These are phyloP conservation scores for Pseudonitzschia delicatissima DNA, from an alignment of 108 stramenopile genomes.

Conservation along the genomic window DNA sequence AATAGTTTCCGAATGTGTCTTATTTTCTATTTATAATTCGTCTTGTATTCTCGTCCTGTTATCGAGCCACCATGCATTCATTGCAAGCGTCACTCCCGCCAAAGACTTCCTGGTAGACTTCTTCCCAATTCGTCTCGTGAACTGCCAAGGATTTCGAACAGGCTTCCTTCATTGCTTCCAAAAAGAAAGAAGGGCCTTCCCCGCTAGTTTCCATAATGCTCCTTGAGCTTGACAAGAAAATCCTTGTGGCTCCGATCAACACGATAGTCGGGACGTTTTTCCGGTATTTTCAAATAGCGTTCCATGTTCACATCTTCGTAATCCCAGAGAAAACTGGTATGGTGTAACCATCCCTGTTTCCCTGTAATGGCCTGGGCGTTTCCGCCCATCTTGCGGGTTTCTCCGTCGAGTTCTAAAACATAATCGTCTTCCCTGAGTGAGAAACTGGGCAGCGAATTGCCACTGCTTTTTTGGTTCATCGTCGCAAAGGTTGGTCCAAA, in stretches of 20 bases:
- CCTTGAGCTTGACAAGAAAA: conserved; percentile 75
- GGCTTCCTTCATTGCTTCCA: conserved; percentile 28
- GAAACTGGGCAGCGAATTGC: conserved; percentile 15
- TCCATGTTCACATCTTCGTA: conserved; percentile 70
- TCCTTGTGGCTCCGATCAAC: conserved; percentile 77
- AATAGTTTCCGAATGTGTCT: too few species aligned
- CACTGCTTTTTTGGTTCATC: conserved; percentile 27
- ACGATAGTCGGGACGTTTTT: conserved; percentile 89
- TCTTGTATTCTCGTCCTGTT: conserved; percentile 54
- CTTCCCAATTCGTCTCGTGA: conserved; percentile 36
- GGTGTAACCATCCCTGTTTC: conserved; percentile 87
- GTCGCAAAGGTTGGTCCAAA: conserved; percentile 68
- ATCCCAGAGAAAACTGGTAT: conserved; percentile 94
- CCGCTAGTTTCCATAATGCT: conserved; percentile 40
- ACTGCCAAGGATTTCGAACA: conserved; percentile 28
- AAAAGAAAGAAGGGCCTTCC: conserved; percentile 35
- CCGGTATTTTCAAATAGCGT: conserved; percentile 72
- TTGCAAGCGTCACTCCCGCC: neutral
- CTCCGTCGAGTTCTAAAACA: conserved; percentile 41
- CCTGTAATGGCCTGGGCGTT: conserved; percentile 90
- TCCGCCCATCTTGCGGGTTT: conserved; percentile 85
- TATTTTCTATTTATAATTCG: too few species aligned
- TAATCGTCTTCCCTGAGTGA: conserved; percentile 88
- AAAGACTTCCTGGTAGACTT: conserved; percentile 47
- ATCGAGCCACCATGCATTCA: conserved; percentile 63